phyloP scores from a whole-genome alignment of 192 early-diverging fungal genomes.

The Linnemannia hyalina region DNA sequence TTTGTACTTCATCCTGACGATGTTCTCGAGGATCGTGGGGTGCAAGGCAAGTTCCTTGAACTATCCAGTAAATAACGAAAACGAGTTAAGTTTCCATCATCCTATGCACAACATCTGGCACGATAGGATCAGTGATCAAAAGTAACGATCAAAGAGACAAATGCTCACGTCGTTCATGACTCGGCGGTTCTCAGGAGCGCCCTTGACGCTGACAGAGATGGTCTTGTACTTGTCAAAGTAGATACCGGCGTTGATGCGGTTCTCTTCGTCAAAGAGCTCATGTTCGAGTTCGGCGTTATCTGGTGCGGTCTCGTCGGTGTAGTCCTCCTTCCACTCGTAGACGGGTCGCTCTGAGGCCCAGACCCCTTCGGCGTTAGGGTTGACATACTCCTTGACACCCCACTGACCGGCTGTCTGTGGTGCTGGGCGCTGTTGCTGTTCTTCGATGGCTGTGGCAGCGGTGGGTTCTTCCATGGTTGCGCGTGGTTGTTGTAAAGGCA shows the following conservation, averaged over 20 bases:
- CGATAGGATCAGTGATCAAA: not conserved
- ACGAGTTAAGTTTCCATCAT: not conserved
- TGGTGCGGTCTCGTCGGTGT: slow-evolving; percentile 10
- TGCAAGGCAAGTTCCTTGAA: slow-evolving; percentile 76
- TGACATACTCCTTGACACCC: not conserved
- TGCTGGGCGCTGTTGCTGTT: not conserved
- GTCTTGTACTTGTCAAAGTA: slow-evolving; percentile 52
- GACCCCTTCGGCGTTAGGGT: not conserved
- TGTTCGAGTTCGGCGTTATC: not conserved
- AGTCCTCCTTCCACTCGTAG: slow-evolving; percentile 13
- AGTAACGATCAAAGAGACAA: not conserved
- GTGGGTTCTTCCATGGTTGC: not conserved
- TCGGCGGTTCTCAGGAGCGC: slow-evolving; percentile 59
- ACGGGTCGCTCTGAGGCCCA: not conserved
- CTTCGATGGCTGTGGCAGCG: not conserved
- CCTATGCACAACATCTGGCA: not conserved
- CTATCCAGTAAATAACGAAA: slow-evolving; percentile 9
- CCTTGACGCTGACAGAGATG: slow-evolving; percentile 78
- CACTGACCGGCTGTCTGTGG: not conserved
- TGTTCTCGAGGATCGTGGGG: slow-evolving; percentile 74
- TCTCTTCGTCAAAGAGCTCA: not conserved
- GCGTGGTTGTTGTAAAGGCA: not conserved
- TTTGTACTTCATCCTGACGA: slow-evolving; percentile 70
- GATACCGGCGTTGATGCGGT: not conserved
- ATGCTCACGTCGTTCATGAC: slow-evolving; percentile 59